Conservation (phyloP, 495 filamentous ascomycete species). For the Platismatia glauca region DNA sequence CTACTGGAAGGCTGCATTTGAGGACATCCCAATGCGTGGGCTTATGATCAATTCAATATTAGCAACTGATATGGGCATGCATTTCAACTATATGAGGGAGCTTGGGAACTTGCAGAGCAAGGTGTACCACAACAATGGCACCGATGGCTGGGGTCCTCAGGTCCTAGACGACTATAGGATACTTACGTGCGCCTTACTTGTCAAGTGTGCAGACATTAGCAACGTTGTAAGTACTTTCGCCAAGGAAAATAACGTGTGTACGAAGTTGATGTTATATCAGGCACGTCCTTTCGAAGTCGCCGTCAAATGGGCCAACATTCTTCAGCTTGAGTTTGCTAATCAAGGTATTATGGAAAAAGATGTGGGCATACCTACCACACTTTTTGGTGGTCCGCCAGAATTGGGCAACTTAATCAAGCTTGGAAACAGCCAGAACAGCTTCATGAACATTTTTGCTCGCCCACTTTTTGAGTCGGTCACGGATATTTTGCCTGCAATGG, state of each 20-base stretch:
- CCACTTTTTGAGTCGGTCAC: conserved; percentile 82
- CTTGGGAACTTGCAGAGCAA: conserved; percentile 69
- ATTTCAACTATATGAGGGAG: conserved; percentile 91
- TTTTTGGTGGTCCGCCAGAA: conserved; percentile 75
- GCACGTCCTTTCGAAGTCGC: conserved; percentile 76
- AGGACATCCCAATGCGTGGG: conserved; percentile 65
- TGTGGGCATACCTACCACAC: conserved; percentile 72
- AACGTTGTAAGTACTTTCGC: conserved; percentile 63
- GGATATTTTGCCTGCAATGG: conserved; percentile 73
- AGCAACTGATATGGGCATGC: conserved; percentile 93
- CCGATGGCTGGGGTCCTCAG: conserved; percentile 64
- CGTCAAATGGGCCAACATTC: conserved; percentile 75
- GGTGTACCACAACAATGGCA: conserved; percentile 51
- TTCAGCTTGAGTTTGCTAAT: conserved; percentile 88
- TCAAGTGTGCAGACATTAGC: conserved; percentile 98
- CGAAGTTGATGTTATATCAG: conserved; percentile 37
- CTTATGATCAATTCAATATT: conserved; percentile 93
- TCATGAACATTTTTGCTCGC: conserved; percentile 91
- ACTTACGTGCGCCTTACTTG: conserved; percentile 75
- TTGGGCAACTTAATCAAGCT: conserved; percentile 72
- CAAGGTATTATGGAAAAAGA: conserved; percentile 89
- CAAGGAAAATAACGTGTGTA: background rate
- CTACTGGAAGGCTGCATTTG: conserved; percentile 78
- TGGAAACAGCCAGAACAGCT: conserved; percentile 80
- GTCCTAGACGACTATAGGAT: conserved; percentile 62